Base-by-base conservation (phyloP, 2,329 filamentous ascomycete species). In the Akanthomyces lecanii region DNA sequence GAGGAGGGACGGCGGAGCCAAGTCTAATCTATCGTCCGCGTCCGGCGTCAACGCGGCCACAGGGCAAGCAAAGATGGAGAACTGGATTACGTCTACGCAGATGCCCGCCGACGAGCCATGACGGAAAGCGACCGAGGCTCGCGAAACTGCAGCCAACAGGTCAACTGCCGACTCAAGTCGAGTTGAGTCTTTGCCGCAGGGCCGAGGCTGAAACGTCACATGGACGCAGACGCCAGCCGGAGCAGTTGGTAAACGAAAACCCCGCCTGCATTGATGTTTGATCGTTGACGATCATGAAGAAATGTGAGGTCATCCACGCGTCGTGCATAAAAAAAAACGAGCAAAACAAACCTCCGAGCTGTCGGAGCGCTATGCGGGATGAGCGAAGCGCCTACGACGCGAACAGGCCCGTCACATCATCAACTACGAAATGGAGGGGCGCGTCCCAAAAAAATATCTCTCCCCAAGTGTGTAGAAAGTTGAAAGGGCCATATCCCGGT, bases 41-140 rank as follows among this genome's bases (percentile, higher is more conserved):
- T 71, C 71, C 63, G 70, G 67, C 57, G 69, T 68, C 55, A 69
- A 66, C 51, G 71, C 64, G 44, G 67, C 73, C 56, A 71, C 70
- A 58, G 71, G 73, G 58, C 70, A 73, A 48, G 66, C 63, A 47
- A 70, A 67, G 61, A 92, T 94, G 90, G 90, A 92, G 76, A 89
- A 91, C 71, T 94, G 91, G 88, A 92, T 94, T 70, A 80, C 83
- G 28, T 91, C 89, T 53, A 93, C 89, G n/a, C 91, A 93, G 73
- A 78, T 86, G 67, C 84, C 82, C 18, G 71, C 73, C 45, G 75
- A 74, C 12, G 53, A 64, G 28, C 38, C 25, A n/a, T 63, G 38
- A 63, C 38, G 51, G 45, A 53, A 18, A 52, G 18, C 21, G 5
- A 3, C 40, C 40, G 33, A n/a, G 11, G 28, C 36, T 45, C 10